A percentile compares a stretch with the other conserved stretches of the same genome.
Evolutionary conservation across 2,329 filamentous ascomycete genomes (phyloP).

Genomic region (Talaromyces marneffei): DNA sequence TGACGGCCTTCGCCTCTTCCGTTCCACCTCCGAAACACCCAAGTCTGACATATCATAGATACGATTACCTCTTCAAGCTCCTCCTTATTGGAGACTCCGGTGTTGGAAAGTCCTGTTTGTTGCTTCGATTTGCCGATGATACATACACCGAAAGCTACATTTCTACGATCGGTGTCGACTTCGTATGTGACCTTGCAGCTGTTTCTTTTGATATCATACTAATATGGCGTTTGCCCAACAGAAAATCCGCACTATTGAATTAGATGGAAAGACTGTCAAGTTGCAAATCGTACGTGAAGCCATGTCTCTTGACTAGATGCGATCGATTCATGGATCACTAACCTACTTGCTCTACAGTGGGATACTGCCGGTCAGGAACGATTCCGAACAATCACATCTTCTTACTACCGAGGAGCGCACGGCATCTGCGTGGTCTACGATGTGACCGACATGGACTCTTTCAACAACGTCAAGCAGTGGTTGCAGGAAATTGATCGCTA

Average conservation of each 20-base stretch:
- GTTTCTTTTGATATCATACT: background rate
- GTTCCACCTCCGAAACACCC: background rate
- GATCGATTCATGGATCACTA: constrained; percentile 32
- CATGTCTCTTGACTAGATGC: background rate
- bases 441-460: constrained; percentile 99
- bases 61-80: constrained; percentile 99
- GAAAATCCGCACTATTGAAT: constrained; percentile 99
- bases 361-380: constrained; percentile 98
- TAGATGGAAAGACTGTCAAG: constrained; percentile 99
- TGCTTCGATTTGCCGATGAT: constrained; percentile 96
- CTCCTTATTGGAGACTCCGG: constrained; percentile 99
- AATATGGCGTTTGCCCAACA: constrained; percentile 32
- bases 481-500: constrained; percentile 99
- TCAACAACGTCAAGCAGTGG: constrained; percentile 99
- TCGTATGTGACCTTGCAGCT: constrained; percentile 58
- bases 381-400: constrained; percentile 99
- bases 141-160: constrained; percentile 99
- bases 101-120: constrained; percentile 98
- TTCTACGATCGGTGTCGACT: constrained; percentile 98
- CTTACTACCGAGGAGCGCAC: constrained; percentile 98
- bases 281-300: constrained; percentile 76
- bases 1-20: background rate
- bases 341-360: constrained; percentile 59
- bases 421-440: constrained; percentile 99
- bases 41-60: constrained; percentile 55